A percentile compares a stretch with the other conserved stretches of the same genome.
Conservation (phyloP, 805 yeast species). For the Saturnispora ahearnii region DNA sequence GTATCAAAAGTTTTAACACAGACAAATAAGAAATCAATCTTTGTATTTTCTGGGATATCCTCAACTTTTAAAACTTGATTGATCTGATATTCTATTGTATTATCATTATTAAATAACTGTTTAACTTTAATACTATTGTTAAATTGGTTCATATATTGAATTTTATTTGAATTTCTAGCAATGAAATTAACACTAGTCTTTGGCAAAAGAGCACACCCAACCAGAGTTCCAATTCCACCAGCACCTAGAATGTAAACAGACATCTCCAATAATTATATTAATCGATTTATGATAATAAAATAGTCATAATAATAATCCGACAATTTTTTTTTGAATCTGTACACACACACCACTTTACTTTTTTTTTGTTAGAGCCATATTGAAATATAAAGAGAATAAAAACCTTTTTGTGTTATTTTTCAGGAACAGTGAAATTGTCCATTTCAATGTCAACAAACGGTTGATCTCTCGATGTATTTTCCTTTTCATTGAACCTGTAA, state of each 20-base stretch:
- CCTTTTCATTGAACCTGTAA: conserved; percentile 38
- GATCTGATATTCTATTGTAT: conserved; percentile 11
- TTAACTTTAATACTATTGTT: conserved; percentile 18
- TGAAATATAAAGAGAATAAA: background rate
- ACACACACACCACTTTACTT: background rate
- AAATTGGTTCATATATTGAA: conserved; percentile 14
- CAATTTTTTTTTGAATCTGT: background rate
- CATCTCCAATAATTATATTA: conserved; percentile 1
- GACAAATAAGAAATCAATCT: conserved; percentile 40
- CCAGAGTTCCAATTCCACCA: conserved; percentile 29
- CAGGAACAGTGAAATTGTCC: conserved; percentile 5
- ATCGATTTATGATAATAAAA: background rate
- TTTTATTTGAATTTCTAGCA: conserved; percentile 21
- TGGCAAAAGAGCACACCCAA: conserved; percentile 19
- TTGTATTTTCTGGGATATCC: conserved; percentile 13
- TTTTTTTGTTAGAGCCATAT: too few species aligned
- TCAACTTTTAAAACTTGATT: conserved; percentile 14
- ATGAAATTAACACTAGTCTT: conserved; percentile 20
- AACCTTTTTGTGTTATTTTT: background rate
- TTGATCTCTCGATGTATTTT: conserved; percentile 7
- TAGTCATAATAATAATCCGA: background rate
- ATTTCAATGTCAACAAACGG: conserved; percentile 17
- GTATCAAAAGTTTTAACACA: conserved; percentile 80
- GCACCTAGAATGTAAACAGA: conserved; percentile 27
- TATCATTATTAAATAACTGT: conserved; percentile 19